phyloP scores from a whole-genome alignment of 495 filamentous ascomycete species.

The Aspergillus panamensis region DNA sequence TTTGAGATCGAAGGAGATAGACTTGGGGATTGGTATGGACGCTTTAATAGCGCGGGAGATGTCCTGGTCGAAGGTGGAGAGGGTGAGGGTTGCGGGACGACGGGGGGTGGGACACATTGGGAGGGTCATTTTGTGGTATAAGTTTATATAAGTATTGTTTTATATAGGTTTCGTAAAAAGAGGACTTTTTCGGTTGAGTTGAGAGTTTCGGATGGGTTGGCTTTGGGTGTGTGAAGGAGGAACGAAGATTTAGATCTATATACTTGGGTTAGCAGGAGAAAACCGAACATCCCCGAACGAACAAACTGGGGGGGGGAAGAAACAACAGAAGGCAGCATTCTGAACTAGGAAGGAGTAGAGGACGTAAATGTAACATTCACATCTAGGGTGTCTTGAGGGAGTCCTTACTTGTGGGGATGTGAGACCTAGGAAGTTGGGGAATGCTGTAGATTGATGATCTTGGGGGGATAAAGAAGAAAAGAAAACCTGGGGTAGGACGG shows the following conservation, averaged over 20 bases:
- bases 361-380: no score
- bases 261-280: not conserved
- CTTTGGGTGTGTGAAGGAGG: not conserved
- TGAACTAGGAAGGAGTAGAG: no score
- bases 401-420: no score
- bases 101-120: not conserved
- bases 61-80: conserved; percentile 1
- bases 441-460: no score
- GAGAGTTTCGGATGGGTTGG: not conserved
- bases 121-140: not conserved
- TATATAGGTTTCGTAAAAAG: not conserved
- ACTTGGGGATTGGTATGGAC: not conserved
- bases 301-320: no score
- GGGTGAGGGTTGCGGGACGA: not conserved
- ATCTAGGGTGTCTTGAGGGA: no score
- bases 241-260: not conserved
- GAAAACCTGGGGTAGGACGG: not conserved
- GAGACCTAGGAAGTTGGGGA: not conserved
- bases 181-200: not conserved
- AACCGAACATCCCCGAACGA: not conserved
- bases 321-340: not conserved
- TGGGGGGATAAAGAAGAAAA: not conserved
- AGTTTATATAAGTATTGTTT: no score
- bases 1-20: not conserved
- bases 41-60: not conserved